Evolutionary conservation across 192 early-diverging fungal genomes (phyloP).

Genomic region (Dissophora globulifera): DNA sequence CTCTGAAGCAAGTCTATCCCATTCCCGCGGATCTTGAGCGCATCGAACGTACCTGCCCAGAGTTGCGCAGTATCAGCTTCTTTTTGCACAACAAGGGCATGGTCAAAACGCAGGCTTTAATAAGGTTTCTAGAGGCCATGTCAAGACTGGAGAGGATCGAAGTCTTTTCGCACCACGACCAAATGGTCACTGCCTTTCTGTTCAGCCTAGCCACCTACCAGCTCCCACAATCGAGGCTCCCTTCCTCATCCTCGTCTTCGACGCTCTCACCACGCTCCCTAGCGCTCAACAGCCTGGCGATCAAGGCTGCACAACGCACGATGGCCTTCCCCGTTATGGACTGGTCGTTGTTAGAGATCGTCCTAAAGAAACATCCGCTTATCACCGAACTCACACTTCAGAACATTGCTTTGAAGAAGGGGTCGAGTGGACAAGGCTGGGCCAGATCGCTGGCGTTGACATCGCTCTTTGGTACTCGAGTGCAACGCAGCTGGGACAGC

Average conservation of each 20-base stretch:
- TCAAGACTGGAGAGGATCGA: conserved; percentile 9
- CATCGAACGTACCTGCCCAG: conserved; percentile 18
- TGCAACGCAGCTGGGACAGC: conserved; percentile 3
- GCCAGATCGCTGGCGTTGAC: background rate
- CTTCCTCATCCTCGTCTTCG: too few relatives aligned
- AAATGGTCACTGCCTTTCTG: conserved; percentile 1
- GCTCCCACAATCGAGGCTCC: background rate
- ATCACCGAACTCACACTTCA: conserved; percentile 1
- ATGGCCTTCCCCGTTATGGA: conserved; percentile 1
- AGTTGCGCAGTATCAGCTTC: conserved; percentile 7
- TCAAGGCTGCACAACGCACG: conserved; percentile 4
- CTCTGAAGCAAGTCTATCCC: conserved; percentile 20
- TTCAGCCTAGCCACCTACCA: conserved; percentile 2
- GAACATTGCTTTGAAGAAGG: background rate
- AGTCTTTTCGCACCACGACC: conserved; percentile 7
- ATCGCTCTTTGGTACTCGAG: background rate
- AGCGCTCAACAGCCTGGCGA: too few relatives aligned
- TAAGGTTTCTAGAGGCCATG: conserved; percentile 16
- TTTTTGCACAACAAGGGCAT: background rate
- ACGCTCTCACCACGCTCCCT: too few relatives aligned
- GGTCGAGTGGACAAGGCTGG: background rate
- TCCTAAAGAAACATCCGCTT: conserved; percentile 4
- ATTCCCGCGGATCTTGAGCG: conserved; percentile 1
- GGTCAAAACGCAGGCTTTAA: conserved; percentile 2
- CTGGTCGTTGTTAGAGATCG: conserved; percentile 8